phyloP scores from a whole-genome alignment of 768 basidiomycete species.

The Suillus luteus region DNA sequence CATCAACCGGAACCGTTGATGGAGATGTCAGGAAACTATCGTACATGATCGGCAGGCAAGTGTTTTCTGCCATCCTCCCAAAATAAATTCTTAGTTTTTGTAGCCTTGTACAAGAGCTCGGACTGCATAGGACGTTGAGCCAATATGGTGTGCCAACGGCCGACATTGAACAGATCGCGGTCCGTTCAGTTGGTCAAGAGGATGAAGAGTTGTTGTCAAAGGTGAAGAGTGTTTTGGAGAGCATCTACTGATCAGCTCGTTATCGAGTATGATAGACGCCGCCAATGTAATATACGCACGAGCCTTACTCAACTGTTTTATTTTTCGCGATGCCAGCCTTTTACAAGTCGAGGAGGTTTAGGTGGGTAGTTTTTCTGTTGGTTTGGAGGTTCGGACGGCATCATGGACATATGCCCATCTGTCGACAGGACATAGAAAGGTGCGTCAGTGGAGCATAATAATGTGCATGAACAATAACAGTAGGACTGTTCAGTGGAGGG shows the following conservation, averaged over 20 bases:
- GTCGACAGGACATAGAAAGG: neutral
- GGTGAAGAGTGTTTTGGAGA: conserved; percentile 53
- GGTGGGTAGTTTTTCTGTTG: neutral
- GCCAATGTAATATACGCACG: neutral
- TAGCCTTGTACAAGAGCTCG: conserved; percentile 63
- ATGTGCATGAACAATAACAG: neutral
- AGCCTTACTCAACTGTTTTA: neutral
- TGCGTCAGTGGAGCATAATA: neutral
- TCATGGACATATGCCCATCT: neutral
- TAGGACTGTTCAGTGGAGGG: neutral
- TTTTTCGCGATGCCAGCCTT: neutral
- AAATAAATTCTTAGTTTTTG: conserved; percentile 13
- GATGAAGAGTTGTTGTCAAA: conserved; percentile 41
- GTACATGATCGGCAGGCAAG: conserved; percentile 55
- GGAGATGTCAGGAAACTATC: conserved; percentile 62
- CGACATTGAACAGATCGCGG: conserved; percentile 56
- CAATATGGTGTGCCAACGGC: conserved; percentile 65
- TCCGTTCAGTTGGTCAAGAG: conserved; percentile 16
- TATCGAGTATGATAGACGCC: neutral
- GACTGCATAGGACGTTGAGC: conserved; percentile 55
- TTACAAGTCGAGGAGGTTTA: neutral
- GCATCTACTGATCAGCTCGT: conserved; percentile 35
- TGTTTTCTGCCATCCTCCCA: conserved; percentile 5
- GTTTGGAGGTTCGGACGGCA: neutral
- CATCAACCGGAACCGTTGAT: conserved; percentile 63